Base-by-base conservation (phyloP, 164 flowering plant genomes). In the Magnolia officinalis region DNA sequence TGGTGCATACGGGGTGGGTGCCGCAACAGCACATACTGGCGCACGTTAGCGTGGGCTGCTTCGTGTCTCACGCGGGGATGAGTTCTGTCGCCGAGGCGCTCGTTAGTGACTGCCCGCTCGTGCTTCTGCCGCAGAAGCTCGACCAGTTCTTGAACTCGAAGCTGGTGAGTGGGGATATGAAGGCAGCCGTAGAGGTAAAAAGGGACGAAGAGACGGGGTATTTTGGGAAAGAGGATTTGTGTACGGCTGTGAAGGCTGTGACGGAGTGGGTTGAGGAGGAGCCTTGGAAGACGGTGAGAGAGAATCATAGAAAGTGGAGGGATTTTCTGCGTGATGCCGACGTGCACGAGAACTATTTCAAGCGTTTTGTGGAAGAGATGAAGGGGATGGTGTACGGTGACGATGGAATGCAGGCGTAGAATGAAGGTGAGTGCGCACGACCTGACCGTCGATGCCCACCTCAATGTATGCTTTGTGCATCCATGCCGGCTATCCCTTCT, bases 1-100 rank as follows among this genome's bases (percentile, higher is more conserved):
- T 55, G 59, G 16, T 55, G 59, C 16, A 10, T 8, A 16, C 59
- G 10, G 14, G 59, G 59, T 10, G 59, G 16, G 14, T 72, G 55
- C 81, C 72, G 8, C 78, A 75, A 52, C 84, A 78, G 49, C 67
- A 75, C 37, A 81, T 87, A 0, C 26, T 88, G 71, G 72, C 55
- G 6, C 92, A 88, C 77, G 79, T 83, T 1, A 77, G 85, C 0
- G 81, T 88, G 2, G 89, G 91, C 20, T 88, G 93, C 72, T 87
- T 86, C 66, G 84, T 89, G 71, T 84, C 84, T 0, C 90, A 89
- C 23, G 82, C 89, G 23, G 92, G 92, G 9, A 77, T 67, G 7
- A 84, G 86, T 23, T 88, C 93, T 1, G 24, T 87, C 29, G 76
- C 80, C 67, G 91, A 90, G 82, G 84, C 83, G 1, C 11, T 87